These are phyloP conservation scores for Pythium volutum DNA, from an alignment of 352 stramenopile genomes.

Conservation along the genomic window DNA sequence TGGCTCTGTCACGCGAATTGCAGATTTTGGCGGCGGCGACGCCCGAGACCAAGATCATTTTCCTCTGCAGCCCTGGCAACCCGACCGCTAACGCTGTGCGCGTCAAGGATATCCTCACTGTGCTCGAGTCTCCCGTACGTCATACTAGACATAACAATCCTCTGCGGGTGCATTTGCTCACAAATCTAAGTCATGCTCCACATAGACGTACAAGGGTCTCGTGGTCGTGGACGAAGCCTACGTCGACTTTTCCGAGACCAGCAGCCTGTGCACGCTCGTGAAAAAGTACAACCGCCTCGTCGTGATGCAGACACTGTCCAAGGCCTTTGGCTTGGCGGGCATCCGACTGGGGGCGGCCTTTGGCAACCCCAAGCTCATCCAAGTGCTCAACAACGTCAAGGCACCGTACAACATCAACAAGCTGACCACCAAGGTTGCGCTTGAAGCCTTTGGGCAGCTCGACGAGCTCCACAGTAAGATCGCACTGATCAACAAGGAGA, in stretches of 20 bases:
- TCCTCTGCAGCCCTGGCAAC: slow-evolving; percentile 97
- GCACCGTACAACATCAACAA: slow-evolving; percentile 99
- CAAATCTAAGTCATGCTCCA: too few relatives aligned
- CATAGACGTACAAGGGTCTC: slow-evolving; percentile 87
- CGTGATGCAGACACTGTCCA: slow-evolving; percentile 97
- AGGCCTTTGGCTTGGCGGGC: slow-evolving; percentile 97
- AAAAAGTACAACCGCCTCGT: slow-evolving; percentile 93
- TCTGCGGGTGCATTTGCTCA: too few relatives aligned
- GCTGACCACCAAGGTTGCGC: slow-evolving; percentile 87
- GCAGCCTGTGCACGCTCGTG: slow-evolving; percentile 86
- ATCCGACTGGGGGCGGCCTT: slow-evolving; percentile 94
- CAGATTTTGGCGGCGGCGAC: slow-evolving; percentile 90
- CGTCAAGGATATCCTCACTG: slow-evolving; percentile 85
- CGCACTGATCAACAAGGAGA: slow-evolving; percentile 78
- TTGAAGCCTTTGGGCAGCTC: slow-evolving; percentile 61
- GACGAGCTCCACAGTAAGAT: slow-evolving; percentile 61
- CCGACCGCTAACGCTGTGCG: slow-evolving; percentile 95
- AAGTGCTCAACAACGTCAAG: slow-evolving; percentile 99
- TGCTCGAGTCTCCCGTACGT: slow-evolving; percentile 78
- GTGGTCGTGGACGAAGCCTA: slow-evolving; percentile 99
- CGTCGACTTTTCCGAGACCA: slow-evolving; percentile 92
- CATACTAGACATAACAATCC: too few relatives aligned
- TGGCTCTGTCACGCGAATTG: background rate
- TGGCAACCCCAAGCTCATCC: slow-evolving; percentile 90
- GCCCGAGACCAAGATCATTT: slow-evolving; percentile 94